Base-by-base conservation (phyloP, 108 stramenopile genomes). In the Chaetoceros muelleri region DNA sequence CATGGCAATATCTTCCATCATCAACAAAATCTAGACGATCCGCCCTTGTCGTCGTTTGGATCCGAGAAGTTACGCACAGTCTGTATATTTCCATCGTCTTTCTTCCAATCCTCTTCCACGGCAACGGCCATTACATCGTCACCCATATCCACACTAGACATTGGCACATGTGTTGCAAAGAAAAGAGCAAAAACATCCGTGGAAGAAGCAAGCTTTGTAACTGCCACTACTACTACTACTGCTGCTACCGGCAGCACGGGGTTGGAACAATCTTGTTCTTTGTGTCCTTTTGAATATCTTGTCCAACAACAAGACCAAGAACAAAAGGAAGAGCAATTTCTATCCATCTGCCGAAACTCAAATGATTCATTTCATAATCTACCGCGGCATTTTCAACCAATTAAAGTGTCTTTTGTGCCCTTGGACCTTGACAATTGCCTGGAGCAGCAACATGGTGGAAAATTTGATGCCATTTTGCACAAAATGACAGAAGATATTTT, bases 401-500 rank as follows among this genome's bases (percentile, higher is more conserved):
- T 89, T 18, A 75, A 76, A 24, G 82, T 90, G 24, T 82, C 80
- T 24, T 90, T 90, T 61, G 84, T 90, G 18, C 88, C 88, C 0
- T 53, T 90, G 20, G 82, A 90, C 72, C 69, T 81, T 24, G 80
- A 90, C n/a, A 51, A 53, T 7, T 82, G 82, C 7, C 61, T 90
- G 29, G 76, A 85, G 61, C 84, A 85, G 55, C 88, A 90, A 58
- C 87, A 89, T 49, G 87, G 81, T 24, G 88, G 84, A 19, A 74
- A 73, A 46, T 82, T 84, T 53, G 85, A 90, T 69, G 65, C 84
- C 44, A 86, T 90, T 60, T 63, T 90, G 29, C 88, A 90, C 57
- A 90, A 90, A 62, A 62, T 90, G 57, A 90, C 88, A 8, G 89
- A 90, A 62, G 89, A 90, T 51, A 90, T 90, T 52, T 63, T 90